Percentiles rank a stretch among this genome's conserved stretches.
phyloP scores from a whole-genome alignment of 2,329 filamentous ascomycete genomes.

The Pestalotiopsis sp. region DNA sequence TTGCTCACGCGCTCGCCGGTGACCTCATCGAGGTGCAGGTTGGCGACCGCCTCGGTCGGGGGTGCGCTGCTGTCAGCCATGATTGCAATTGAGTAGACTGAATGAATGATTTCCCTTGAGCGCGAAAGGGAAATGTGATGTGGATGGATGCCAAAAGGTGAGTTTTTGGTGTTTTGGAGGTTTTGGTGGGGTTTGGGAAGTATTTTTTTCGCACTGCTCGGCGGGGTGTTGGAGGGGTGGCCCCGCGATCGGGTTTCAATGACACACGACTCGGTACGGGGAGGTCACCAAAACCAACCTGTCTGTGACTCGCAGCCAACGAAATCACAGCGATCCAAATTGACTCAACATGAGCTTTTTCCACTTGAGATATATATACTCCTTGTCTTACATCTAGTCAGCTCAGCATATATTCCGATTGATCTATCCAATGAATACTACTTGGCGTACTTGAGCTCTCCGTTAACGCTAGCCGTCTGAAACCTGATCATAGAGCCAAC shows the following conservation, averaged over 20 bases:
- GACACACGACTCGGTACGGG: background rate
- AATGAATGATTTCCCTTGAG: background rate
- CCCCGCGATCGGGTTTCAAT: background rate
- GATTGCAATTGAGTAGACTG: background rate
- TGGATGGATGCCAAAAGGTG: constrained; percentile 7
- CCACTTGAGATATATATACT: background rate
- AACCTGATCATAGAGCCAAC: background rate
- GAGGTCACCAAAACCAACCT: background rate
- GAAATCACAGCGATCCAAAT: background rate
- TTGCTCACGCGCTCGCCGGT: constrained; percentile 88
- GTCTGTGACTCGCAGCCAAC: background rate
- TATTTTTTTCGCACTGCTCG: background rate
- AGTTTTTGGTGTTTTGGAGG: background rate
- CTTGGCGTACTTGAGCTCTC: background rate
- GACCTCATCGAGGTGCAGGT: constrained; percentile 86
- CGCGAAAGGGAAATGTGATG: constrained; percentile 20
- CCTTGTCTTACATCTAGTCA: background rate
- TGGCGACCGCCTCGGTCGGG: constrained; percentile 59
- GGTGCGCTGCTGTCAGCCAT: constrained; percentile 15
- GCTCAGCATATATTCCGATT: background rate
- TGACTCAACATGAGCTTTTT: background rate
- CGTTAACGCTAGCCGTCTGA: background rate
- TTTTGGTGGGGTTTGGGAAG: background rate
- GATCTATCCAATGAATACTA: no score
- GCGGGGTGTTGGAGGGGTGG: background rate